Evolutionary conservation across 306 rosid species (phyloP).

Genomic region (Malus sylvestris): DNA sequence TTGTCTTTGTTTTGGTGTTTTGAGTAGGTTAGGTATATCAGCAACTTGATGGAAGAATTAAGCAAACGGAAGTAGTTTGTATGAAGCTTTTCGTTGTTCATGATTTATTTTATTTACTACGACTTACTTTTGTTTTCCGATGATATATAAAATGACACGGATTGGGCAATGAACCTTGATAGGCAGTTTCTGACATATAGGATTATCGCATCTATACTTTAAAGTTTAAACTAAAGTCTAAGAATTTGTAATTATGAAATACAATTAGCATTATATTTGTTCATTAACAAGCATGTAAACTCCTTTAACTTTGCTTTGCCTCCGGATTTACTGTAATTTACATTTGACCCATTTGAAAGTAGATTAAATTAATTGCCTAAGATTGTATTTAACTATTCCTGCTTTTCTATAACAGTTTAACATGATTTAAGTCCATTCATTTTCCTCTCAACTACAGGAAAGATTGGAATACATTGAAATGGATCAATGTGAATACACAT

Average conservation of each 20-base stretch:
- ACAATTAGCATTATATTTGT: neutral
- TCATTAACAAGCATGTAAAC: neutral
- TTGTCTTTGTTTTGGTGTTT: neutral
- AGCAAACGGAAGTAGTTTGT: neutral
- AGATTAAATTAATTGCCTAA: neutral
- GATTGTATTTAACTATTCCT: constrained; percentile 5
- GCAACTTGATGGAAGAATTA: neutral
- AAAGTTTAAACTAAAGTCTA: no score
- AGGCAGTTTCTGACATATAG: no score
- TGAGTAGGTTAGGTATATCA: neutral
- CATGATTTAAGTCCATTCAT: constrained; percentile 14
- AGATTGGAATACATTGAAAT: constrained; percentile 79
- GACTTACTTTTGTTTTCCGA: neutral
- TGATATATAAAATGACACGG: neutral
- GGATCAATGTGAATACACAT: constrained; percentile 92
- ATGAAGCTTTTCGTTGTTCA: neutral
- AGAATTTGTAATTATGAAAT: neutral
- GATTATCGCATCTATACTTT: no score
- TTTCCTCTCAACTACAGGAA: constrained; percentile 48
- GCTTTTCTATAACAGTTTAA: neutral
- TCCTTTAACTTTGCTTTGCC: neutral
- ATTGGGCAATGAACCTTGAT: neutral
- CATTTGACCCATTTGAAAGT: constrained; percentile 1
- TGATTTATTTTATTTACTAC: neutral
- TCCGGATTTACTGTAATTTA: constrained; percentile 8